phyloP scores from a whole-genome alignment of 1,139 yeast genomes.

The Pichia sp. region DNA sequence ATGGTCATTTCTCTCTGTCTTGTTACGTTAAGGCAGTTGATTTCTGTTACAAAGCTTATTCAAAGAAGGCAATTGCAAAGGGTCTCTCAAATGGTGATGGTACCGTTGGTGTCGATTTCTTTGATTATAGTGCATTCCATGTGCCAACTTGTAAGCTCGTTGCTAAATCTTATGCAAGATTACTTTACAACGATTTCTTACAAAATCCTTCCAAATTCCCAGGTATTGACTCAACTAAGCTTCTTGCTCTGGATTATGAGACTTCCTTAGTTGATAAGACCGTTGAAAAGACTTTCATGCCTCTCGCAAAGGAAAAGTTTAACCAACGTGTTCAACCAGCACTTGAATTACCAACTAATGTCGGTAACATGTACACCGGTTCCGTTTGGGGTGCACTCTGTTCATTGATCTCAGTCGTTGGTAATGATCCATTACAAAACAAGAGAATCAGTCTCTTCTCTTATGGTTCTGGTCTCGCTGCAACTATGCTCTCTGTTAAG shows the following conservation, averaged over 20 bases:
- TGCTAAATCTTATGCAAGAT: conserved; percentile 86
- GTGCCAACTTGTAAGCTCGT: conserved; percentile 98
- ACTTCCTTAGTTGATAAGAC: conserved; percentile 71
- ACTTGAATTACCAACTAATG: conserved; percentile 84
- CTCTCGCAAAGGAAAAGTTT: conserved; percentile 65
- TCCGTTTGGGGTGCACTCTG: conserved; percentile 85
- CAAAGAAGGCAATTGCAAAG: conserved; percentile 65
- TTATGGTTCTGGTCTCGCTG: conserved; percentile 96
- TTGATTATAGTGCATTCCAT: conserved; percentile 95
- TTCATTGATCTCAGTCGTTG: conserved; percentile 71
- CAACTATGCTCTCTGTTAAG: conserved; percentile 74
- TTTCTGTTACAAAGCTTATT: conserved; percentile 74
- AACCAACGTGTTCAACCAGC: conserved; percentile 74
- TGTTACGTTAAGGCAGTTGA: conserved; percentile 96
- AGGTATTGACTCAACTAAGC: conserved; percentile 46
- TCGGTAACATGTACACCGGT: conserved; percentile 98
- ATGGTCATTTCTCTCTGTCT: conserved; percentile 90
- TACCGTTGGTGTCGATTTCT: conserved; percentile 62
- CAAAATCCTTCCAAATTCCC: conserved; percentile 59
- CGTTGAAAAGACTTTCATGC: conserved; percentile 80
- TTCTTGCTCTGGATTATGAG: conserved; percentile 64
- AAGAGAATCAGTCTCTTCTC: conserved; percentile 92
- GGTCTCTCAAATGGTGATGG: conserved; percentile 38
- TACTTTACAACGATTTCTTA: conserved; percentile 81
- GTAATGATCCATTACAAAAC: conserved; percentile 63